phyloP scores from a whole-genome alignment of 1,139 yeast species.

The Cylindricascospora bacillispora region DNA sequence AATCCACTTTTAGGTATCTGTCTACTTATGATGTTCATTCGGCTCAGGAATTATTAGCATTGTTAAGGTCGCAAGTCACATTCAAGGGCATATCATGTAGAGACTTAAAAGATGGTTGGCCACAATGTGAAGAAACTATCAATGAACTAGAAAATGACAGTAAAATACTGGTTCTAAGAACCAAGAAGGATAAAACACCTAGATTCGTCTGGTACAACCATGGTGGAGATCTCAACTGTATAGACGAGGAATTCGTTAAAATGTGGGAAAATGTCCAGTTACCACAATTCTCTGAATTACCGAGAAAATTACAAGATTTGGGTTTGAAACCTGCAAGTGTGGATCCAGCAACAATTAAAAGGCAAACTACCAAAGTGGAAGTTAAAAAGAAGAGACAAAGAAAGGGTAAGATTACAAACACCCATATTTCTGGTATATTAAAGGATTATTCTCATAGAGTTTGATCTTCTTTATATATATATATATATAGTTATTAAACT shows the following conservation, averaged over 20 bases:
- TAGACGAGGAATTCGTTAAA: constrained; percentile 72
- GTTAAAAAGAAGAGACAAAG: constrained; percentile 80
- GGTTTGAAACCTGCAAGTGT: constrained; percentile 94
- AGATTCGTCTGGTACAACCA: constrained; percentile 82
- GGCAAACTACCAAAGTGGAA: constrained; percentile 36
- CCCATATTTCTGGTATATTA: constrained; percentile 90
- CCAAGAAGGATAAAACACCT: constrained; percentile 87
- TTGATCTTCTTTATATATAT: constrained; percentile 3
- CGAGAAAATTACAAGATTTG: constrained; percentile 62
- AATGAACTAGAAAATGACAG: constrained; percentile 64
- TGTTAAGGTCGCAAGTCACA: constrained; percentile 69
- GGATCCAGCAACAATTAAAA: constrained; percentile 81
- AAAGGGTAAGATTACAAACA: constrained; percentile 86
- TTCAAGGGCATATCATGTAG: constrained; percentile 82
- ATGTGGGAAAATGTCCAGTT: constrained; percentile 72
- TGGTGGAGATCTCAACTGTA: constrained; percentile 58
- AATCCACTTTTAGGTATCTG: constrained; percentile 66
- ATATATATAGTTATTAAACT: constrained; percentile 3
- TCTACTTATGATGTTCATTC: constrained; percentile 81
- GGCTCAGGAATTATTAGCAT: constrained; percentile 62
- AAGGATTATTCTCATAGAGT: constrained; percentile 50
- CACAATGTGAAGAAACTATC: constrained; percentile 72
- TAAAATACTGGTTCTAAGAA: constrained; percentile 69
- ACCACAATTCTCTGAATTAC: constrained; percentile 73
- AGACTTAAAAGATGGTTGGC: constrained; percentile 94